A percentile compares a stretch with the other conserved stretches of the same genome.
These are phyloP conservation scores for Colletotrichum viniferum DNA, from an alignment of 2,329 filamentous ascomycete genomes.

Conservation along the genomic window DNA sequence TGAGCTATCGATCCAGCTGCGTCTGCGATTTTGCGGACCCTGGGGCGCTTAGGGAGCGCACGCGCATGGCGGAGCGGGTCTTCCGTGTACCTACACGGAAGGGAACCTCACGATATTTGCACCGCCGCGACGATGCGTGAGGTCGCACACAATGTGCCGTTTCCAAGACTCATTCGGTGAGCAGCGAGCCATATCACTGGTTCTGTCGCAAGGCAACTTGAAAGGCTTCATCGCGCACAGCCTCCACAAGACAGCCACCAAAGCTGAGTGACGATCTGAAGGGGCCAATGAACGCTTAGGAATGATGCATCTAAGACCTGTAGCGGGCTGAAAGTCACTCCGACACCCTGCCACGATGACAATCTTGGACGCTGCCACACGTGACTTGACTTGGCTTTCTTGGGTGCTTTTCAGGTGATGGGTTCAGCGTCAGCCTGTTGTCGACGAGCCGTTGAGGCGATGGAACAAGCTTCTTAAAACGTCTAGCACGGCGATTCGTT, in stretches of 20 bases:
- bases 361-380: neutral
- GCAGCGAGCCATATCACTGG: neutral
- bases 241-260: neutral
- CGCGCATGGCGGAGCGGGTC: neutral
- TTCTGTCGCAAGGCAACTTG: neutral
- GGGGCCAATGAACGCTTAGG: neutral
- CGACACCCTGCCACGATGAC: constrained; percentile 28
- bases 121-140: neutral
- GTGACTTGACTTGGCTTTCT: neutral
- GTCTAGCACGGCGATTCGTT: neutral
- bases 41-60: neutral
- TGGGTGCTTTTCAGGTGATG: neutral
- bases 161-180: neutral
- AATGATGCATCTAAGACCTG: neutral
- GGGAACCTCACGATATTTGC: neutral
- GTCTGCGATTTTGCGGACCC: no score
- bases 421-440: neutral
- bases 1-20: constrained; percentile 4
- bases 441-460: neutral
- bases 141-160: neutral
- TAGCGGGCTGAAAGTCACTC: constrained; percentile 34
- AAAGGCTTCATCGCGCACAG: neutral
- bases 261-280: neutral
- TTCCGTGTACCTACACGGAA: neutral
- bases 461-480: neutral